These are phyloP conservation scores for Fusarium pseudoanthophilum DNA, from an alignment of 2,329 filamentous ascomycete species.

Conservation along the genomic window DNA sequence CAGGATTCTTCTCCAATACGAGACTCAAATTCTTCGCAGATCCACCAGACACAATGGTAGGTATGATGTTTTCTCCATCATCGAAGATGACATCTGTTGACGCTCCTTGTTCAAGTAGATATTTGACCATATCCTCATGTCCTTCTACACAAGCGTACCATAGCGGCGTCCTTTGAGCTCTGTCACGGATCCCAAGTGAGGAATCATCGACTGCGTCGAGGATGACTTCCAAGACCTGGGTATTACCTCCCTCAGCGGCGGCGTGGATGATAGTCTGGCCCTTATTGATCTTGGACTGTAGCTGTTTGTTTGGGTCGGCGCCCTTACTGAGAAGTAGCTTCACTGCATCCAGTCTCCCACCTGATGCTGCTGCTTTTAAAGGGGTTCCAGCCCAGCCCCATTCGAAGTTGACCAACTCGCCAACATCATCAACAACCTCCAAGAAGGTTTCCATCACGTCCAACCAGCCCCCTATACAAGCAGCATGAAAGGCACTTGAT, in stretches of 20 bases:
- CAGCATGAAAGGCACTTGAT: conserved; percentile 23
- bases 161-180: conserved; percentile 19
- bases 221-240: conserved; percentile 21
- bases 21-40: conserved; percentile 21
- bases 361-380: conserved; percentile 18
- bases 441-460: conserved; percentile 19
- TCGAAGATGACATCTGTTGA: conserved; percentile 9
- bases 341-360: conserved; percentile 11
- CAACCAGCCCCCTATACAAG: conserved; percentile 13
- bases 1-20: conserved; percentile 25
- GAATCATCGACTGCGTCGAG: background rate
- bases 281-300: conserved; percentile 19
- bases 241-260: conserved; percentile 25
- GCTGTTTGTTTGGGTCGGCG: conserved; percentile 18
- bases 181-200: conserved; percentile 23
- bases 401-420: conserved; percentile 31
- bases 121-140: conserved; percentile 26
- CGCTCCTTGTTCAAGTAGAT: conserved; percentile 26
- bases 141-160: conserved; percentile 26
- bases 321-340: conserved; percentile 24
- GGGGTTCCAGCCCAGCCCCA: conserved; percentile 31
- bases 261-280: conserved; percentile 26
- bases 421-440: conserved; percentile 12
- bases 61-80: conserved; percentile 22
- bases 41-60: conserved; percentile 18